These are phyloP conservation scores for Yamadazyma sp. DNA, from an alignment of 805 yeast genomes.

Conservation along the genomic window DNA sequence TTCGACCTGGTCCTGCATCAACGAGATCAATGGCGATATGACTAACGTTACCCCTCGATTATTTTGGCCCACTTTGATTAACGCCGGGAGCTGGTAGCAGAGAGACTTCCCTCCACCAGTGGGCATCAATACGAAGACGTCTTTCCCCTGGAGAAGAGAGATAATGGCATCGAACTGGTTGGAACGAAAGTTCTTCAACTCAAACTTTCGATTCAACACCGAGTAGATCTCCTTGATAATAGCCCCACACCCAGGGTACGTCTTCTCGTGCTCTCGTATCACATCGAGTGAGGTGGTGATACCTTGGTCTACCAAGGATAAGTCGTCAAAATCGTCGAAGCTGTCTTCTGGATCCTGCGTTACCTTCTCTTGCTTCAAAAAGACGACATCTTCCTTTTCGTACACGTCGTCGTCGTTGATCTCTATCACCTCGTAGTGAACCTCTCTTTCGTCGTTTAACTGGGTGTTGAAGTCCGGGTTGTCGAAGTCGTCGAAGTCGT, in stretches of 20 bases:
- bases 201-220: conserved; percentile 59
- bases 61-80: conserved; percentile 74
- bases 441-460: conserved; percentile 41
- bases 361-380: conserved; percentile 5
- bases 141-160: conserved; percentile 72
- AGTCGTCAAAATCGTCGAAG: conserved; percentile 15
- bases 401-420: conserved; percentile 22
- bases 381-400: not conserved
- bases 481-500: conserved; percentile 4
- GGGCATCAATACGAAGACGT: conserved; percentile 95
- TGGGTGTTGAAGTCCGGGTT: conserved; percentile 27
- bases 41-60: conserved; percentile 88
- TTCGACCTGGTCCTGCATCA: conserved; percentile 96
- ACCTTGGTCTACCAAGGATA: conserved; percentile 24
- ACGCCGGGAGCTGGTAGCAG: conserved; percentile 93
- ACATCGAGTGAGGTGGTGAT: conserved; percentile 18
- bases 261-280: conserved; percentile 15
- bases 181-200: conserved; percentile 65
- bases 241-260: conserved; percentile 37
- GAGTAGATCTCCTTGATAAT: conserved; percentile 73
- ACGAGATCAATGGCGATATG: conserved; percentile 88
- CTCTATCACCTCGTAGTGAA: conserved; percentile 34
- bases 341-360: conserved; percentile 1
- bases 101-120: conserved; percentile 98
- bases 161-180: conserved; percentile 87